A percentile compares a stretch with the other conserved stretches of the same genome.
Conservation (phyloP, 2,329 filamentous ascomycete species). For the Clonostachys solani region DNA sequence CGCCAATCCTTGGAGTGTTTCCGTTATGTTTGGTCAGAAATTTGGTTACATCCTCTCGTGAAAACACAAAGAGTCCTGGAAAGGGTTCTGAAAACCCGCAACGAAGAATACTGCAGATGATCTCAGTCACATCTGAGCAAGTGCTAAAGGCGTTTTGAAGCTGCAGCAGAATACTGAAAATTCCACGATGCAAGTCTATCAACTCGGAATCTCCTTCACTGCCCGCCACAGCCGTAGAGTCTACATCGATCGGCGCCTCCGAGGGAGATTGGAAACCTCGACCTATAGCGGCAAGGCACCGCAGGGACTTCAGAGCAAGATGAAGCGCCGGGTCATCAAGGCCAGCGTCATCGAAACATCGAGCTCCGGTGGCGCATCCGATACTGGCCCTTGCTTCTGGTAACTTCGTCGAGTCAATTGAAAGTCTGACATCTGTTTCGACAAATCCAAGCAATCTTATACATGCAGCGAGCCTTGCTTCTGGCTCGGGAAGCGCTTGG, state of each 20-base stretch:
- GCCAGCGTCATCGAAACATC: conserved; percentile 18
- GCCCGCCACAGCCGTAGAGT: conserved; percentile 32
- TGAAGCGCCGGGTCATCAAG: conserved; percentile 41
- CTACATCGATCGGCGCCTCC: conserved; percentile 65
- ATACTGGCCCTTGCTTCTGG: conserved; percentile 3
- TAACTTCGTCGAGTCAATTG: conserved; percentile 11
- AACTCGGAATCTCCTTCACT: conserved; percentile 10
- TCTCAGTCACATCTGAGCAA: conserved; percentile 66
- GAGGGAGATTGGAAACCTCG: conserved; percentile 67
- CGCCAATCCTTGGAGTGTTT: conserved; percentile 62
- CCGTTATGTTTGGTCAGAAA: conserved; percentile 58
- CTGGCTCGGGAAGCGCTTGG: conserved; percentile 62
- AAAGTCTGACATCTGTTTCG: conserved; percentile 44
- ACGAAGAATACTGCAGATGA: conserved; percentile 66
- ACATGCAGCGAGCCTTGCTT: conserved; percentile 48
- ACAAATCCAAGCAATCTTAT: conserved; percentile 57
- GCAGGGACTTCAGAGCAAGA: conserved; percentile 51
- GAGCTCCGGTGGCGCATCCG: conserved; percentile 13
- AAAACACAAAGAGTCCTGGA: conserved; percentile 74
- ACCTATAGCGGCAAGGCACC: conserved; percentile 66
- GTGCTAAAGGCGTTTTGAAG: conserved; percentile 47
- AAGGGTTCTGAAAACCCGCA: conserved; percentile 72
- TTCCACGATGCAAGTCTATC: conserved; percentile 34
- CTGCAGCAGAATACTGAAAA: conserved; percentile 41
- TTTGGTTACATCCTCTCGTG: conserved; percentile 58